Conservation (phyloP, 257 asterid species). For the Capsicum pubescens region DNA sequence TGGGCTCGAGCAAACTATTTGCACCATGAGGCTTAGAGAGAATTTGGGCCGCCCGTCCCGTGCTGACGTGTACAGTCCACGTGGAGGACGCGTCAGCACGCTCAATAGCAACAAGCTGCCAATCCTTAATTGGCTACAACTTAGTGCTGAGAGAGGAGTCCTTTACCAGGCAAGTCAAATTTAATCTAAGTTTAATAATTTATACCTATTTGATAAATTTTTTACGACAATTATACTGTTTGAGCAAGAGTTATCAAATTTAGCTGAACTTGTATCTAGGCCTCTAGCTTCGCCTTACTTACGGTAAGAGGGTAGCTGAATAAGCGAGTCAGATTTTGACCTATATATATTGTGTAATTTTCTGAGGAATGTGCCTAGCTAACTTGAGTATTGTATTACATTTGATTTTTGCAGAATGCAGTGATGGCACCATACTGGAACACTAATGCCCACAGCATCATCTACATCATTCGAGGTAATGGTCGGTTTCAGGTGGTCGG, state of each 20-base stretch:
- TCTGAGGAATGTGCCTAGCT: too few relatives aligned
- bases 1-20: conserved; percentile 63
- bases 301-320: too few relatives aligned
- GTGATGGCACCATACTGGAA: conserved; percentile 60
- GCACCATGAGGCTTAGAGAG: conserved; percentile 48
- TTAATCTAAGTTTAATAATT: too few relatives aligned
- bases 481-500: conserved; percentile 68
- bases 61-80: conserved; percentile 61
- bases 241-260: too few relatives aligned
- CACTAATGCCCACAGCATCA: conserved; percentile 51
- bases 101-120: conserved; percentile 62
- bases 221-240: too few relatives aligned
- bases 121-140: conserved; percentile 51
- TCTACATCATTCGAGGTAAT: conserved; percentile 57
- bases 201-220: too few relatives aligned
- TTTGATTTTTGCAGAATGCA: conserved; percentile 49
- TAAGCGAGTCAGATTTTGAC: too few relatives aligned
- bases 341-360: too few relatives aligned
- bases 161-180: conserved; percentile 56
- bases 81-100: conserved; percentile 62
- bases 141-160: conserved; percentile 60
- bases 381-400: background rate
- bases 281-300: too few relatives aligned
- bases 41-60: conserved; percentile 49
- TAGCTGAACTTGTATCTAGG: too few relatives aligned